These are phyloP conservation scores for Curvularia spicifera DNA, from an alignment of 2,329 filamentous ascomycete genomes.

Conservation along the genomic window DNA sequence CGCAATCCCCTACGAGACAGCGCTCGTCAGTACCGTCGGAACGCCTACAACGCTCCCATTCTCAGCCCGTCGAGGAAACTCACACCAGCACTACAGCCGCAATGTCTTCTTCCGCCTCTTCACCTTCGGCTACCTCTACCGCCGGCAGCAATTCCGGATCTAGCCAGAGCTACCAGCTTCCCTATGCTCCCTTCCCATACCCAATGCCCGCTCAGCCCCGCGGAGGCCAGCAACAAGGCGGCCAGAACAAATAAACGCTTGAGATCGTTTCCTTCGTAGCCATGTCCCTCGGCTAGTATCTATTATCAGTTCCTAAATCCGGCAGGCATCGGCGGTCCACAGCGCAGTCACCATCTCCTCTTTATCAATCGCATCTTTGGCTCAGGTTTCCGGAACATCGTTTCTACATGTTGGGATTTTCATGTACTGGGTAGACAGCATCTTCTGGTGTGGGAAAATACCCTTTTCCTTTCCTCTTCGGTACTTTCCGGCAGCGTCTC, in stretches of 20 bases:
- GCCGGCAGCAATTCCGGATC: conserved; percentile 38
- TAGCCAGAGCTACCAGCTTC: conserved; percentile 41
- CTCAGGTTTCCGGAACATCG: not conserved
- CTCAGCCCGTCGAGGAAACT: conserved; percentile 21
- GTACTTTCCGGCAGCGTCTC: not conserved
- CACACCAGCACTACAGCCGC: conserved; percentile 11
- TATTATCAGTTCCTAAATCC: not conserved
- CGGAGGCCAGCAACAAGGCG: conserved; percentile 29
- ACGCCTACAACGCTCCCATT: conserved; percentile 21
- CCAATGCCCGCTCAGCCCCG: conserved; percentile 42
- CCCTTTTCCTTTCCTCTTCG: conserved; percentile 8
- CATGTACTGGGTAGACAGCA: conserved; percentile 16
- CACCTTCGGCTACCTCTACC: conserved; percentile 42
- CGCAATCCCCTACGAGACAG: conserved; percentile 19
- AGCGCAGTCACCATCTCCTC: not conserved
- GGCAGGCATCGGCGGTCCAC: not conserved
- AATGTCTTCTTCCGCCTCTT: conserved; percentile 47
- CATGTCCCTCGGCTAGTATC: conserved; percentile 3
- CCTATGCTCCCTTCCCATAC: conserved; percentile 48
- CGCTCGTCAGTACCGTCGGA: conserved; percentile 24
- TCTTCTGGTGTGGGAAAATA: conserved; percentile 18
- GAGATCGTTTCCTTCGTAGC: not conserved
- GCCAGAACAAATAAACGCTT: conserved; percentile 29
- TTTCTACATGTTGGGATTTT: not conserved
- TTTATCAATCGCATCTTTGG: not conserved